Evolutionary conservation across 108 stramenopile species (phyloP), one percentile per base, ranked within the genome.

Genomic region (Nitzschia sp.): DNA sequence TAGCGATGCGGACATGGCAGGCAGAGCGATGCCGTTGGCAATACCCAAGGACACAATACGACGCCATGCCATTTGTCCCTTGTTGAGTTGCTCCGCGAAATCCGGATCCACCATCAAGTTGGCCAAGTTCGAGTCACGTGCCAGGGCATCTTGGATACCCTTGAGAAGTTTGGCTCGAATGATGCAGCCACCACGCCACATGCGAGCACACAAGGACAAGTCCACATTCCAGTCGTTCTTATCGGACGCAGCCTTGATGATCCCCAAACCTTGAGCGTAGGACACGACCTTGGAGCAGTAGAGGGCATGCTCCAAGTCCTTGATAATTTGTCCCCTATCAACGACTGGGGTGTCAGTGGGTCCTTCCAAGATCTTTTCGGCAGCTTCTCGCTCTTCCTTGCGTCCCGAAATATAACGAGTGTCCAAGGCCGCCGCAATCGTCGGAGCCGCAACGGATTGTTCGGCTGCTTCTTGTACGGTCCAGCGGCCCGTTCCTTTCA

Each of bases 131-230:
- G 76, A 53, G 64, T 97, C 82, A 5, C 70, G 57, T 35, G 70
- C 78, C 61, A 95, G 75, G 35, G 98, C 98, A 66, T 86, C 84
- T 63, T 88, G 87, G 76, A 99, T 98, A 82, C 96, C 88, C 73
- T 92, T 89, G 45, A 99, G 89, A 42, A 98, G 73, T 6, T 59
- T 67, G 28, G 97, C 97, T 27, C 98, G 94, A 65, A 99, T 99
- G 77, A 99, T 99, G 83, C 98, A 99, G 34, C 98, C 98, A 49
- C 98, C 98, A 58, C 93, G 94, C 98, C 98, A 99, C 91, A 98
- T 97, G 46, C 92, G 89, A 33, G 96, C 94, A 76, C 98, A 98
- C 64, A 96, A 91, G 15, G 79, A 73, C 24, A 98, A 75, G 76
- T 98, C 88, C 9, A 98, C 88, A 68, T 85, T 70, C 98, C 98